Evolutionary conservation across 2,329 filamentous ascomycete genomes (phyloP).

Genomic region (Ceratocystis albifundus): DNA sequence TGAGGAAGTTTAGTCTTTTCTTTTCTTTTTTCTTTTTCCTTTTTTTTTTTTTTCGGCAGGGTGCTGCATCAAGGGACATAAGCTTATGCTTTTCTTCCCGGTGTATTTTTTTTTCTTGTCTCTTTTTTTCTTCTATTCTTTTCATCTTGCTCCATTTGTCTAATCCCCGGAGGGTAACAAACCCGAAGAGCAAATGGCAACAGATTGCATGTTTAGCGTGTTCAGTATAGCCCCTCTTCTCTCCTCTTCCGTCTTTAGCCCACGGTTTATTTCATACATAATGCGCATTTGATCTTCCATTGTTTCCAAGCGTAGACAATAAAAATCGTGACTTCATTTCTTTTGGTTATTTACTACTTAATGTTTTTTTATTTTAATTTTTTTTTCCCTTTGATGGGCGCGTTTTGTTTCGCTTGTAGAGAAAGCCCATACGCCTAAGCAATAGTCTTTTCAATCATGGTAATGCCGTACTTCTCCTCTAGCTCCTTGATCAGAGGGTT

Average conservation of each 20-base stretch:
- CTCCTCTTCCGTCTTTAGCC: not conserved
- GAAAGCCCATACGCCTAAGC: constrained; percentile 27
- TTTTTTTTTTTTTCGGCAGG: too few species aligned
- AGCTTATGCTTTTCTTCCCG: not conserved
- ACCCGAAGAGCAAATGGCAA: not conserved
- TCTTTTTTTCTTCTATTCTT: not conserved
- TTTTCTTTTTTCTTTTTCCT: too few species aligned
- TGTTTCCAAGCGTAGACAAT: not conserved
- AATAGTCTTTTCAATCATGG: constrained; percentile 57
- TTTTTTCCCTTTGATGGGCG: too few species aligned
- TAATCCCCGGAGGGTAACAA: not conserved
- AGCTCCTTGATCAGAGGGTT: constrained; percentile 65
- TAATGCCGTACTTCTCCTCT: constrained; percentile 64
- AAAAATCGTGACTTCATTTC: constrained; percentile 4
- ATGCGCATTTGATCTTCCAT: not conserved
- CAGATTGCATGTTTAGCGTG: constrained; percentile 10
- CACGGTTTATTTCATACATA: not conserved
- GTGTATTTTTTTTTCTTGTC: not conserved
- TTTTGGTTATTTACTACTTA: constrained; percentile 12
- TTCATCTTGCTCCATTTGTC: not conserved
- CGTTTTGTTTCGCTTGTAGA: not conserved
- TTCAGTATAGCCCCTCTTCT: not conserved
- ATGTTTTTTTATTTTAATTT: too few species aligned
- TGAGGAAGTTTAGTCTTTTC: not conserved
- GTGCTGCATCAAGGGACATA: not conserved